Conservation (phyloP, 805 yeast species). For the Metschnikowia sp. region DNA sequence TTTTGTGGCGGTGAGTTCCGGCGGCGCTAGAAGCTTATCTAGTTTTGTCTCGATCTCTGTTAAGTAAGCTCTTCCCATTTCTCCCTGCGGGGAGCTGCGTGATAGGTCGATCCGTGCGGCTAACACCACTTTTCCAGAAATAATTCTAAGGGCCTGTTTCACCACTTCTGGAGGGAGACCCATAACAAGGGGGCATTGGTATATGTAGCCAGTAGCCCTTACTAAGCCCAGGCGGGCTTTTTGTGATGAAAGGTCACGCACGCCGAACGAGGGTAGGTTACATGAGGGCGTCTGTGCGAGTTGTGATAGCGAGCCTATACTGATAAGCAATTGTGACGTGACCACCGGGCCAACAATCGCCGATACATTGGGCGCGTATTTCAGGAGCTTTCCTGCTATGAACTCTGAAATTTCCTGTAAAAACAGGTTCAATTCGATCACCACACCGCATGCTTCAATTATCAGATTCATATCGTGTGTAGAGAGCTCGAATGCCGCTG, state of each 20-base stretch:
- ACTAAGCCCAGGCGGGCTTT: slow-evolving; percentile 36
- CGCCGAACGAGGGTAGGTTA: slow-evolving; percentile 77
- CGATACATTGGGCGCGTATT: slow-evolving; percentile 77
- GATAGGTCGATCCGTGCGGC: slow-evolving; percentile 81
- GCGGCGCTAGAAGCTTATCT: slow-evolving; percentile 74
- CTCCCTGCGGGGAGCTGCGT: slow-evolving; percentile 39
- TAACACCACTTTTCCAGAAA: slow-evolving; percentile 73
- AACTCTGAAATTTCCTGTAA: slow-evolving; percentile 45
- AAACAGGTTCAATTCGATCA: slow-evolving; percentile 44
- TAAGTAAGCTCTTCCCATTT: slow-evolving; percentile 56
- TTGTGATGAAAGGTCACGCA: slow-evolving; percentile 35
- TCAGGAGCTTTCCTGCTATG: slow-evolving; percentile 53
- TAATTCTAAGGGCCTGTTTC: slow-evolving; percentile 70
- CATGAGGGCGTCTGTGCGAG: slow-evolving; percentile 76
- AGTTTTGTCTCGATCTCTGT: slow-evolving; percentile 60
- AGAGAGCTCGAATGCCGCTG: slow-evolving; percentile 12
- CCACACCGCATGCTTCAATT: slow-evolving; percentile 42
- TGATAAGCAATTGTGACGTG: slow-evolving; percentile 69
- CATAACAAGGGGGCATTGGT: slow-evolving; percentile 56
- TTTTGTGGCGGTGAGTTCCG: slow-evolving; percentile 56
- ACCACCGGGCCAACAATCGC: slow-evolving; percentile 68
- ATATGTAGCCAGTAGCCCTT: slow-evolving; percentile 68
- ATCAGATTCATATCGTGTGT: slow-evolving; percentile 37
- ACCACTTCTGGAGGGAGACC: slow-evolving; percentile 55
- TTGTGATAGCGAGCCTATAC: slow-evolving; percentile 64